A percentile compares a stretch with the other conserved stretches of the same genome.
These are phyloP conservation scores for Kodamaea restingae DNA, from an alignment of 805 yeast genomes.

Conservation along the genomic window DNA sequence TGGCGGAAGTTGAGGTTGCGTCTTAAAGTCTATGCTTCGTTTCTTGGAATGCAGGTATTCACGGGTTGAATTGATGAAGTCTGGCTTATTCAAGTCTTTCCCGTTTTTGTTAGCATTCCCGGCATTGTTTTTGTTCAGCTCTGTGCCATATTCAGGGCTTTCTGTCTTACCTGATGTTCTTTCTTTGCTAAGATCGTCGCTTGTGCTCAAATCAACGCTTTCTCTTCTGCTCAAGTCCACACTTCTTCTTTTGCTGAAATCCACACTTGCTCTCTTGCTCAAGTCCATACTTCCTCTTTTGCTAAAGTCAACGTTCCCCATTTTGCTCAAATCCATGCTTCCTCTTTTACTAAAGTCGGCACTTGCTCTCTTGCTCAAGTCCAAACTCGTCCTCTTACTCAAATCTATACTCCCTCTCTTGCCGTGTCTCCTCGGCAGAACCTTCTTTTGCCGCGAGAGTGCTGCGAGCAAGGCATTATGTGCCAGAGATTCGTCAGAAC, in stretches of 20 bases:
- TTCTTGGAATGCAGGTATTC: too few species aligned
- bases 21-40: neutral
- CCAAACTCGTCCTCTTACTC: slow-evolving; percentile 1
- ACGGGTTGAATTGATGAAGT: too few species aligned
- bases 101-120: too few species aligned
- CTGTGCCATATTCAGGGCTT: too few species aligned
- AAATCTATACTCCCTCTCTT: slow-evolving; percentile 4
- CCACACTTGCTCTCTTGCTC: too few species aligned
- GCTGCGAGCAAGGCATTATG: slow-evolving; percentile 44
- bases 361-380: neutral
- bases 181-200: too few species aligned
- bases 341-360: neutral
- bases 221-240: too few species aligned
- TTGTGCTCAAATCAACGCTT: too few species aligned
- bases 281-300: neutral
- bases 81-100: too few species aligned
- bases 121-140: neutral
- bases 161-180: too few species aligned
- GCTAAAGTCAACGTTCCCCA: neutral
- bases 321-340: neutral
- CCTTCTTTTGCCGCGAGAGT: slow-evolving; percentile 27
- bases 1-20: slow-evolving; percentile 24
- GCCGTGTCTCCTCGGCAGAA: slow-evolving; percentile 14
- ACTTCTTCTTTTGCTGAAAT: too few species aligned
- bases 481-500: slow-evolving; percentile 41